Conservation (phyloP, 192 early-diverging fungal species). For the Coemansia sp. region DNA sequence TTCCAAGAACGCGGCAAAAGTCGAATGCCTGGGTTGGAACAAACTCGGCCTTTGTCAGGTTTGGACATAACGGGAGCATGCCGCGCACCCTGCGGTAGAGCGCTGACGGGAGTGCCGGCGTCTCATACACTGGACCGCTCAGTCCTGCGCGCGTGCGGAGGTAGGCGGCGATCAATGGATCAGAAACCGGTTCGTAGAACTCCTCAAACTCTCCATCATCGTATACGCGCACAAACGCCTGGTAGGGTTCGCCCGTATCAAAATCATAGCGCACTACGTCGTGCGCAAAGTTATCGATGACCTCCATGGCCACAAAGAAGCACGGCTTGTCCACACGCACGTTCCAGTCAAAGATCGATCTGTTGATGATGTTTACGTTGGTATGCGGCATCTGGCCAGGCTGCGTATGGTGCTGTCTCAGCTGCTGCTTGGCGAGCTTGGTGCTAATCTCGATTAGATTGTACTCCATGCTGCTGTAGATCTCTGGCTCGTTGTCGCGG, state of each 20-base stretch:
- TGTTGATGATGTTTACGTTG: slow-evolving; percentile 81
- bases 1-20: slow-evolving; percentile 73
- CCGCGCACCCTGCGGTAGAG: slow-evolving; percentile 57
- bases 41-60: slow-evolving; percentile 84
- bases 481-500: slow-evolving; percentile 68
- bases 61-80: slow-evolving; percentile 79
- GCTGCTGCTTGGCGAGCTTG: slow-evolving; percentile 72
- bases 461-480: slow-evolving; percentile 81
- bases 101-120: slow-evolving; percentile 60
- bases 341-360: slow-evolving; percentile 91
- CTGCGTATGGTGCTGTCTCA: slow-evolving; percentile 53
- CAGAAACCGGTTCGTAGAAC: slow-evolving; percentile 75
- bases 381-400: slow-evolving; percentile 42
- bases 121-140: slow-evolving; percentile 49
- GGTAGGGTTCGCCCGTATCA: slow-evolving; percentile 68
- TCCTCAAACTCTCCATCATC: slow-evolving; percentile 84
- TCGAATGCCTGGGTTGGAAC: slow-evolving; percentile 82
- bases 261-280: slow-evolving; percentile 89
- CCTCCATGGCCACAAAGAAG: slow-evolving; percentile 96
- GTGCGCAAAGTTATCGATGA: slow-evolving; percentile 97
- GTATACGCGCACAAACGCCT: slow-evolving; percentile 81
- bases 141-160: slow-evolving; percentile 50
- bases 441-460: slow-evolving; percentile 90
- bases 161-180: slow-evolving; percentile 75
- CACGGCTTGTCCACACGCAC: slow-evolving; percentile 67